Evolutionary conservation across 148 eudicot genomes (phyloP), one percentile per base, ranked within the genome.

Genomic region (Limonium bicolor): DNA sequence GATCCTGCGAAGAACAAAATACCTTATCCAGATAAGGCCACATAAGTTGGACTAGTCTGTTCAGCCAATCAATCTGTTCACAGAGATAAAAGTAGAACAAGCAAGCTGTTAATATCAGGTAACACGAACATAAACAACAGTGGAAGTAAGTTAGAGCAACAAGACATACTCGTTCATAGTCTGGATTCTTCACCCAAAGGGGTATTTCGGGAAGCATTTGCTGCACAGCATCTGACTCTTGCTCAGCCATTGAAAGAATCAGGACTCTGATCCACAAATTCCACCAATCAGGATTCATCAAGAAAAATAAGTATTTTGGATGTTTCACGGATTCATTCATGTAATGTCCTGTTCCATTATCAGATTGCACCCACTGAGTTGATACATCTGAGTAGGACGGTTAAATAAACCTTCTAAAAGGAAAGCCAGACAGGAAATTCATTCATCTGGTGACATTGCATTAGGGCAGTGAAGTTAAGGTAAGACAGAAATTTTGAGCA

Each of bases 21-120:
- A 86, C 96, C 85, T 78, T 82, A 71, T 86, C 86, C 28, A 82
- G 62, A 48, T 70, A 78, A 47, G 96, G 94, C 96, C 96, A 86
- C 96, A 86, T 86, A 27, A 45, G 36, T 6, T 63, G 75, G 45
- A 86, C 46, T 45, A 86, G 73, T 65, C 71, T 86, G 82, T 86
- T 86, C 53, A 86, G 69, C 96, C 94, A 86, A 50, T 86, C 94
- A 69, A 86, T 46, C 96, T 71, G 48, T 18, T 23, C 25, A 49
- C 47, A 36, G 48, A 51, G 10, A 15, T 46, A 54, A 63, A n/a
- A n/a, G n/a, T n/a, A n/a, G n/a, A n/a, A n/a, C 16, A 7, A 8
- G 20, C 8, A 21, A 14, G 23, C 4, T 6, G 4, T 19, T 4
- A 20, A 17, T 30, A 26, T 18, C 2, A 29, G 12, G 53, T 16